Conservation (phyloP, 441 rosid species). For the Erysimum pusillum region DNA sequence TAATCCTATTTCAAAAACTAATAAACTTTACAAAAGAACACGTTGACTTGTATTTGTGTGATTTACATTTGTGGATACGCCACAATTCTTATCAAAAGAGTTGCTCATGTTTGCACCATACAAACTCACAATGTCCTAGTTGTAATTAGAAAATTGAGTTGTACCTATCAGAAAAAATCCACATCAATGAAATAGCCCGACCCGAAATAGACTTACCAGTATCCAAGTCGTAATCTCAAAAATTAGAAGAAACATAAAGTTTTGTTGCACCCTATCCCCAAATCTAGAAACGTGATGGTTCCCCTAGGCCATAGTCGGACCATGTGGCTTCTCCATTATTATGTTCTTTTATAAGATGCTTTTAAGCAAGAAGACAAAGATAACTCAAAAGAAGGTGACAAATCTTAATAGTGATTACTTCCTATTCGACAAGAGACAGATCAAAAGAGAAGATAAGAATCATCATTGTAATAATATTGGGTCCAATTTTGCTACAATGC, state of each 20-base stretch:
- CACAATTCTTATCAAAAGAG: neutral
- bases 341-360: constrained; percentile 42
- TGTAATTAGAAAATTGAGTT: constrained; percentile 16
- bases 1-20: neutral
- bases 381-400: constrained; percentile 47
- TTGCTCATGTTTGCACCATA: neutral
- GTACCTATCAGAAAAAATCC: neutral
- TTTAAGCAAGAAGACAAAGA: constrained; percentile 48
- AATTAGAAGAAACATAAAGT: constrained; percentile 40
- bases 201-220: constrained; percentile 7
- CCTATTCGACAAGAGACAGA: constrained; percentile 51
- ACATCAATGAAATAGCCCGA: neutral
- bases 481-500: constrained; percentile 37
- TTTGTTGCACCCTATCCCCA: constrained; percentile 44
- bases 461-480: constrained; percentile 43
- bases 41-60: neutral
- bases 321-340: constrained; percentile 52
- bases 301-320: constrained; percentile 43
- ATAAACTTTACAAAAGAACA: neutral
- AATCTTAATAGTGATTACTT: constrained; percentile 48
- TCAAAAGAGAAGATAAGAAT: constrained; percentile 49
- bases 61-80: neutral
- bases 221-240: constrained; percentile 27
- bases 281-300: constrained; percentile 46
- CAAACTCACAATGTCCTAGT: neutral